Evolutionary conservation across 129 eudicot genomes (phyloP), one percentile per base, ranked within the genome.

Genomic region (Helichrysum umbraculigerum): DNA sequence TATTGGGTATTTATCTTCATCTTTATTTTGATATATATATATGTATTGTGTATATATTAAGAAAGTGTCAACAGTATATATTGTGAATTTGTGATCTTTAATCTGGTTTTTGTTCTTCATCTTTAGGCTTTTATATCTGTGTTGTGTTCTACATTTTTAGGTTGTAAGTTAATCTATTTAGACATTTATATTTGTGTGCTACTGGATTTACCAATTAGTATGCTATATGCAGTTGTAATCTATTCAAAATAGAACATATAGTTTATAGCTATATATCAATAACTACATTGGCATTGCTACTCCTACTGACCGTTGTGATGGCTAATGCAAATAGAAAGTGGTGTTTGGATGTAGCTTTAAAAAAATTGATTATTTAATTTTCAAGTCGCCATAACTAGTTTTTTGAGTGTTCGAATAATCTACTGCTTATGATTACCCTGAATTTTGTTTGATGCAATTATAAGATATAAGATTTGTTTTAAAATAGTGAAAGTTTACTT

Each of bases 41-140:
- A 34, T 71, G 30, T 35, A 50, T 61, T 71, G 30, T 35, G 32
- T 61, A 4, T 6, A 20, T 28, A 29, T 70, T 37, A 70, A 22
- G 77, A 64, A 70, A 78, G 72, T 44, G 77, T 33, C 63, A 16
- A 41, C 10, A 35, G 39, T 78, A 61, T 29, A 42, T 30, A 35
- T 12, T 47, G 17, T 25, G 28, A 25, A 25, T 25, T 25, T 25
- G 28, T 25, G 81, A 78, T 70, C 62, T 78, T 70, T 5, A 19
- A 34, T 25, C 2, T 41, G 47, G 47, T 12, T 14, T 47, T 17
- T 47, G 54, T 47, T 47, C 54, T 14, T 47, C 54, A 47, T 47
- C 54, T 47, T 47, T 47, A 47, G 17, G 54, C 54, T 3, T 47
- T 47, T 47, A 47, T 47, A n/a, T 47, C 1, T 47, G 54, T 14